Percentiles rank a stretch among this genome's conserved stretches.
Evolutionary conservation across 1,284 basidiomycete species (phyloP).

Genomic region (Rhodotorula sp.): DNA sequence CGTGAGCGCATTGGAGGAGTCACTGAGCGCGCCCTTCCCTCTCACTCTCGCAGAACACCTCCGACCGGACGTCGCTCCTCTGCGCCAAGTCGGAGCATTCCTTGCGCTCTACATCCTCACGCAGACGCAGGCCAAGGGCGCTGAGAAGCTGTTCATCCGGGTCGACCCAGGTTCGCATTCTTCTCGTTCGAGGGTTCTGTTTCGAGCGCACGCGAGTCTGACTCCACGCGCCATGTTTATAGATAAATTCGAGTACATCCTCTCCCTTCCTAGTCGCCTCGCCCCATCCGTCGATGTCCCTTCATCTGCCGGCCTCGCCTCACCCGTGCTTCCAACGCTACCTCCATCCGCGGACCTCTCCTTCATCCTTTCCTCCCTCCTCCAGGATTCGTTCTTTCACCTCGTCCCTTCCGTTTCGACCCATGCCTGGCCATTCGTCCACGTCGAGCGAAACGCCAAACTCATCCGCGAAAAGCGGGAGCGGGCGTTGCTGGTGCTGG

Average conservation of each 20-base stretch:
- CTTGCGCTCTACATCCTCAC: conserved; percentile 18
- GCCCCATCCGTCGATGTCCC: not conserved
- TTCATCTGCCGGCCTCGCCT: not conserved
- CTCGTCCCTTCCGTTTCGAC: not conserved
- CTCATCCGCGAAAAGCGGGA: not conserved
- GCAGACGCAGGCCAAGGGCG: not conserved
- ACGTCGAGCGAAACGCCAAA: not conserved
- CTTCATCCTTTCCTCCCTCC: not conserved
- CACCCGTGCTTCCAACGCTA: too few species aligned
- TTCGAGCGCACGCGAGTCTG: too few species aligned
- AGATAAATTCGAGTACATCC: not conserved
- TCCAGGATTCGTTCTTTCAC: not conserved
- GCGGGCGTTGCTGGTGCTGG: not conserved
- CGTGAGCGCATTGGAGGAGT: too few species aligned
- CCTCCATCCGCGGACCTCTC: conserved; percentile 5
- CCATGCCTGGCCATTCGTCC: not conserved
- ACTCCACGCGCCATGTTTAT: too few species aligned
- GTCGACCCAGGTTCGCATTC: conserved; percentile 9
- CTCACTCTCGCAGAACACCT: conserved; percentile 9
- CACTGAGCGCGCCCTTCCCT: not conserved
- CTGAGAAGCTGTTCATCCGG: conserved; percentile 1
- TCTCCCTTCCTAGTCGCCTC: not conserved
- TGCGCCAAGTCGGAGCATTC: conserved; percentile 14
- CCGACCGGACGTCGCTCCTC: not conserved
- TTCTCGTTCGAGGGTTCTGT: too few species aligned